Conservation (phyloP, 1,139 yeast species). For the Sugiyamaella castrensis region DNA sequence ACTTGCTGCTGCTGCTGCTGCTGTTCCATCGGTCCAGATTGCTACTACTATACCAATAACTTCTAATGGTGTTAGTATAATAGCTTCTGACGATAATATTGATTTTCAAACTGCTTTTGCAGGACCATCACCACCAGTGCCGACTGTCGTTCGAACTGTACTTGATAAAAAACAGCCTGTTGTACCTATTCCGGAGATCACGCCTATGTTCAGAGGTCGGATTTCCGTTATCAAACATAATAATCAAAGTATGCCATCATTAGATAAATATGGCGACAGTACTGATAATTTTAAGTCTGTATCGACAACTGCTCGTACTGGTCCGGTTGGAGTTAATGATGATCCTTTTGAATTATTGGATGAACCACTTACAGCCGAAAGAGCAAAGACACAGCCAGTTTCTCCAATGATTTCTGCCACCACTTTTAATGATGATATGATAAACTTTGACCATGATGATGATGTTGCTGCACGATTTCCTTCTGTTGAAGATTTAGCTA, state of each 20-base stretch:
- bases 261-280: neutral
- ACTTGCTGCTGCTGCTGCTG: too few relatives aligned
- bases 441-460: neutral
- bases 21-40: conserved; percentile 13
- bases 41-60: conserved; percentile 10
- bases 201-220: conserved; percentile 32
- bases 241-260: conserved; percentile 9
- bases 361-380: neutral
- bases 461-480: conserved; percentile 33
- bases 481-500: conserved; percentile 37
- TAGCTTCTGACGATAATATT: conserved; percentile 1
- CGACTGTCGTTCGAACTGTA: conserved; percentile 9
- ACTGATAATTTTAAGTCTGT: neutral
- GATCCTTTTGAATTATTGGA: conserved; percentile 16
- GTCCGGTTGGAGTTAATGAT: conserved; percentile 5
- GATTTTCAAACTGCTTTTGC: conserved; percentile 3
- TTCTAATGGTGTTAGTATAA: too few relatives aligned
- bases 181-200: conserved; percentile 24
- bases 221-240: conserved; percentile 16
- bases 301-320: conserved; percentile 6
- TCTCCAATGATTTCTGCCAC: conserved; percentile 9
- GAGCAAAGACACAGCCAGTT: conserved; percentile 16
- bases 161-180: conserved; percentile 6
- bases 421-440: conserved; percentile 7
- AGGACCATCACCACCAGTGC: neutral